phyloP scores from a whole-genome alignment of 441 rosid genomes.

The Lepidium campestre region DNA sequence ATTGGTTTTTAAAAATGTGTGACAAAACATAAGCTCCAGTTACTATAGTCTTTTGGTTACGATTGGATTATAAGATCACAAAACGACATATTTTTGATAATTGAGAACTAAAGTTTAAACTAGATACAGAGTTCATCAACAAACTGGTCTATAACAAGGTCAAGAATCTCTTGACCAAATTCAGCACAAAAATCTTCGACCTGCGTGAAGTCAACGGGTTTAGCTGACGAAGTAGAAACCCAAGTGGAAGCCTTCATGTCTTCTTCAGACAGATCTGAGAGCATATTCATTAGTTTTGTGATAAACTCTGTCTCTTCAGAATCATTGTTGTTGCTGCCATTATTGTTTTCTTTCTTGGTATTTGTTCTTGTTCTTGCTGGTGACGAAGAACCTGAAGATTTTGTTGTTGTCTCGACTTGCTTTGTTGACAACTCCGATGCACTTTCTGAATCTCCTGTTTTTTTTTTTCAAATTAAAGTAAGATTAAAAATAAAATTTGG shows the following conservation, averaged over 20 bases:
- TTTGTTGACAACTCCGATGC: slow-evolving; percentile 29
- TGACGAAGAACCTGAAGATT: slow-evolving; percentile 25
- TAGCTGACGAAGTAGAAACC: slow-evolving; percentile 25
- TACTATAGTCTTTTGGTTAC: not conserved
- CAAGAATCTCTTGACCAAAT: slow-evolving; percentile 52
- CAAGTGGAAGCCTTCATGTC: slow-evolving; percentile 43
- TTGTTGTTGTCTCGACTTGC: slow-evolving; percentile 17
- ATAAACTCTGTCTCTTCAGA: slow-evolving; percentile 31
- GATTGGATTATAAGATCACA: not conserved
- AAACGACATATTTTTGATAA: not conserved
- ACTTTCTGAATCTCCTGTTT: slow-evolving; percentile 29
- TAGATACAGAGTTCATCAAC: slow-evolving; percentile 44
- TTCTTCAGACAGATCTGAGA: slow-evolving; percentile 40
- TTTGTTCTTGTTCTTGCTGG: slow-evolving; percentile 21
- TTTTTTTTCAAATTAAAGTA: slow-evolving; percentile 28
- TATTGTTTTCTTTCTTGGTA: slow-evolving; percentile 21
- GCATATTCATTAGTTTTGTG: slow-evolving; percentile 33
- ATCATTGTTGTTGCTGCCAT: not conserved
- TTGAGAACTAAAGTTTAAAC: not conserved
- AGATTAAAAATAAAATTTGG: not conserved
- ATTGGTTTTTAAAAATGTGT: too few relatives aligned
- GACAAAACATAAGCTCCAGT: too few relatives aligned
- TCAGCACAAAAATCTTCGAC: slow-evolving; percentile 46
- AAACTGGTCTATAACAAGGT: slow-evolving; percentile 38
- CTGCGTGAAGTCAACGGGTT: slow-evolving; percentile 25